Conservation (phyloP, 345 rosid species). For the Syzygium aqueum region DNA sequence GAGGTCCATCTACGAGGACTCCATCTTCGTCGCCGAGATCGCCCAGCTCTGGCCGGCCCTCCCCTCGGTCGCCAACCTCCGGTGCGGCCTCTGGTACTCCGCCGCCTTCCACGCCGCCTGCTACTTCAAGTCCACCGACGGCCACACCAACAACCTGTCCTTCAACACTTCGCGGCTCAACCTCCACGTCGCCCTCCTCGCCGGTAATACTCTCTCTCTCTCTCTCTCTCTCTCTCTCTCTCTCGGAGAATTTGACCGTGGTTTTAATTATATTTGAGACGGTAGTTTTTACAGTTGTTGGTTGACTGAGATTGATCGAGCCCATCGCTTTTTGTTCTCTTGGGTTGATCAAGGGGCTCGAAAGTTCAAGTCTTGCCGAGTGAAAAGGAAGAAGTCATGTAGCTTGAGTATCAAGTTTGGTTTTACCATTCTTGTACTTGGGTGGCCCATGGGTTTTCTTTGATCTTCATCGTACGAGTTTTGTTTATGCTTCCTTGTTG, state of each 20-base stretch:
- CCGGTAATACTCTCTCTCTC: slow-evolving; percentile 30
- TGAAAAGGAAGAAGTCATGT: neutral
- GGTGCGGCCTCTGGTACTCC: slow-evolving; percentile 97
- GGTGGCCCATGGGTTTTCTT: neutral
- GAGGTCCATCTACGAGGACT: slow-evolving; percentile 74
- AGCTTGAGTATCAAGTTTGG: neutral
- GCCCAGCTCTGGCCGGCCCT: slow-evolving; percentile 78
- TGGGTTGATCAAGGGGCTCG: neutral
- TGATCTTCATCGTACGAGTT: neutral
- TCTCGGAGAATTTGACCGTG: neutral
- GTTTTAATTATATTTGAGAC: neutral
- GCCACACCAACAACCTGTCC: slow-evolving; percentile 82
- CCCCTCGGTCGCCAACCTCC: slow-evolving; percentile 78
- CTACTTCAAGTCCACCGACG: slow-evolving; percentile 96
- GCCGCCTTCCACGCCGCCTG: slow-evolving; percentile 55
- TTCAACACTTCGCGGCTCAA: slow-evolving; percentile 84
- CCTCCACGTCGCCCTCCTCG: slow-evolving; percentile 68
- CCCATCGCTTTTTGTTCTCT: neutral
- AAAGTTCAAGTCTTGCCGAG: neutral
- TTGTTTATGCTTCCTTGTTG: neutral
- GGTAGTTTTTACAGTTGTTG: neutral
- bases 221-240: neutral
- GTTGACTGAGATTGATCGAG: neutral
- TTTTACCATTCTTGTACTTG: neutral
- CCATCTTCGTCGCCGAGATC: slow-evolving; percentile 76